A percentile compares a stretch with the other conserved stretches of the same genome.
These are phyloP conservation scores for Syzygium aqueum DNA, from an alignment of 345 rosid species.

Conservation along the genomic window DNA sequence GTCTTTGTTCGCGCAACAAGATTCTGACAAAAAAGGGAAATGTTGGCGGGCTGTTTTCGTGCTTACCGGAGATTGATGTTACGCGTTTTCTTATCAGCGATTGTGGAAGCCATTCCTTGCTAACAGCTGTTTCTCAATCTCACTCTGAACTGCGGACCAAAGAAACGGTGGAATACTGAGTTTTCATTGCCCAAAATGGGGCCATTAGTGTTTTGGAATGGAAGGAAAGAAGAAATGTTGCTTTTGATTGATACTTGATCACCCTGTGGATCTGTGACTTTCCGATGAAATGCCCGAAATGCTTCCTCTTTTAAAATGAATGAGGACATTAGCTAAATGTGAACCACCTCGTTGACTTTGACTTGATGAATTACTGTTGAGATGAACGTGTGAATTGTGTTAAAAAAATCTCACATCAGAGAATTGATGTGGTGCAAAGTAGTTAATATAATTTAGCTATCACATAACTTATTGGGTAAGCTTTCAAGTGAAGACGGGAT, in stretches of 20 bases:
- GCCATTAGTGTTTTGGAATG: neutral
- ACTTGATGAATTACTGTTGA: no score
- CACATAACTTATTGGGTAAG: no score
- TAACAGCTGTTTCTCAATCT: neutral
- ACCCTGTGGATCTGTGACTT: no score
- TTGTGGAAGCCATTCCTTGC: neutral
- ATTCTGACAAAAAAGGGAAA: neutral
- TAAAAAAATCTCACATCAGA: no score
- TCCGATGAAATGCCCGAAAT: no score
- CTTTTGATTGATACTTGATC: neutral
- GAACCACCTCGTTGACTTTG: no score
- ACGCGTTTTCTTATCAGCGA: neutral
- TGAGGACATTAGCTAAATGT: no score
- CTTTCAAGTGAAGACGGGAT: no score
- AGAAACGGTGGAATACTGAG: neutral
- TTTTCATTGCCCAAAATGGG: neutral
- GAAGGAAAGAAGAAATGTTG: neutral
- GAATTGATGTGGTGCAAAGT: no score
- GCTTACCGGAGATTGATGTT: neutral
- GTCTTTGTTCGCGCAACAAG: neutral
- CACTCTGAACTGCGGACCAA: neutral
- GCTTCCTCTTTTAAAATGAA: no score
- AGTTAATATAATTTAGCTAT: no score
- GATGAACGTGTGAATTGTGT: no score
- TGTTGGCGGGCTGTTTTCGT: neutral